Conservation (phyloP, 2,329 filamentous ascomycete genomes). For the Hypoxylon sp. region DNA sequence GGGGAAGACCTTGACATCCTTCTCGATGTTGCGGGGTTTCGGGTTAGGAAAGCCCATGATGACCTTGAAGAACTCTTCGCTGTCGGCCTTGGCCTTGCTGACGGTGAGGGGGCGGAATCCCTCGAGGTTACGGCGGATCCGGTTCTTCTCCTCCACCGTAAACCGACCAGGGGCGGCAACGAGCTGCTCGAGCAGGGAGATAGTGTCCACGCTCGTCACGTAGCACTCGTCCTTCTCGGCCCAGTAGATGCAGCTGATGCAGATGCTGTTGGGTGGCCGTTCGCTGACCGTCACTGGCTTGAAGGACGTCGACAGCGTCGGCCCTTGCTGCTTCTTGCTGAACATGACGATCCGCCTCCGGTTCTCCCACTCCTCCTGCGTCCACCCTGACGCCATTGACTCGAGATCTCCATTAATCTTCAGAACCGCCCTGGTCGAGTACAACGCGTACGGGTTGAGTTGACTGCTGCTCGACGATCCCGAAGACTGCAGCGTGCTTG, state of each 20-base stretch:
- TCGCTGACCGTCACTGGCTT: slow-evolving; percentile 80
- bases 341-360: slow-evolving; percentile 90
- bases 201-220: slow-evolving; percentile 96
- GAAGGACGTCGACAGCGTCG: slow-evolving; percentile 82
- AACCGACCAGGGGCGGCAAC: slow-evolving; percentile 80
- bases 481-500: slow-evolving; percentile 59
- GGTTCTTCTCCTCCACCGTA: slow-evolving; percentile 97
- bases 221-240: slow-evolving; percentile 88
- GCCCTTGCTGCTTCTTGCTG: slow-evolving; percentile 80
- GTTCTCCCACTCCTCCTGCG: slow-evolving; percentile 77
- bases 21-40: slow-evolving; percentile 97
- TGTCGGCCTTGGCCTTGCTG: slow-evolving; percentile 89
- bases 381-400: slow-evolving; percentile 85
- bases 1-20: slow-evolving; percentile 97
- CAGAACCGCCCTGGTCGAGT: slow-evolving; percentile 82
- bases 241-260: slow-evolving; percentile 98
- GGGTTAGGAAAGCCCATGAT: slow-evolving; percentile 98
- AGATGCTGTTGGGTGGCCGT: slow-evolving; percentile 82
- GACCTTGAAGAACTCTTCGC: slow-evolving; percentile 97
- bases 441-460: slow-evolving; percentile 80
- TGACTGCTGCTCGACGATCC: slow-evolving; percentile 54
- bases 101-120: slow-evolving; percentile 93
- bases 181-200: slow-evolving; percentile 90
- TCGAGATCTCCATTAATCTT: slow-evolving; percentile 88
- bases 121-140: slow-evolving; percentile 93